Evolutionary conservation across 2,329 filamentous ascomycete genomes (phyloP), one percentile per base, ranked within the genome.

Genomic region (Diaporthe humulicola): DNA sequence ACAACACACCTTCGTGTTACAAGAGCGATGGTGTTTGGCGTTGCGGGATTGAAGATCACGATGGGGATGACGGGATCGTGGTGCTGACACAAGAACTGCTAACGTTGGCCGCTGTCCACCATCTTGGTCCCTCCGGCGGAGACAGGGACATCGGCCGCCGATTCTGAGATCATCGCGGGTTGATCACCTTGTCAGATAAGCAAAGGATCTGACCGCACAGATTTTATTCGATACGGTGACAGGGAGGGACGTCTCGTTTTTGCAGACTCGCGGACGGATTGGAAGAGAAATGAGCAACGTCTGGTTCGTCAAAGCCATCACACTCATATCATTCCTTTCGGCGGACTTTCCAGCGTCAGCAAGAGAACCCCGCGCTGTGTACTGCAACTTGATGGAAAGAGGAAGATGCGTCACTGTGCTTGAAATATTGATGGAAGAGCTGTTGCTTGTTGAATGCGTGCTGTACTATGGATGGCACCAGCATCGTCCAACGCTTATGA

Each of bases 11-110:
- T 22, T 25, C 7, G 33, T 40, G 64, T 54, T 36, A 15, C n/a
- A 52, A 33, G 36, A 69, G 48, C 64, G n/a, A 54, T 19, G 64
- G 64, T 38, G 64, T 40, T 40, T 40, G 64, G 64, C 33, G 64
- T 69, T 69, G 22, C 48, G 48, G 33, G n/a, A 30, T 15, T n/a
- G 28, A 50, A 33, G 30, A n/a, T n/a, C 22, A 25, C 15, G n/a
- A 42, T 61, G 38, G 58, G 36, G 30, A 19, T 61, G n/a, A n/a
- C 42, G 12, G 22, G 22, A 33, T 25, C 38, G 61, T 33, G 22
- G 30, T 17, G 14, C 9, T 25, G n/a, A 25, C 50, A 19, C 33
- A 50, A 52, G 61, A 67, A n/a, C 30, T 25, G 22, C 42, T 50
- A 4, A 52, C 28, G 19, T 36, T 50, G 17, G 45, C 42, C 8